Percentiles rank a stretch among this genome's conserved stretches.
Conservation (phyloP, 495 filamentous ascomycete genomes). For the Bacidia rubella region DNA sequence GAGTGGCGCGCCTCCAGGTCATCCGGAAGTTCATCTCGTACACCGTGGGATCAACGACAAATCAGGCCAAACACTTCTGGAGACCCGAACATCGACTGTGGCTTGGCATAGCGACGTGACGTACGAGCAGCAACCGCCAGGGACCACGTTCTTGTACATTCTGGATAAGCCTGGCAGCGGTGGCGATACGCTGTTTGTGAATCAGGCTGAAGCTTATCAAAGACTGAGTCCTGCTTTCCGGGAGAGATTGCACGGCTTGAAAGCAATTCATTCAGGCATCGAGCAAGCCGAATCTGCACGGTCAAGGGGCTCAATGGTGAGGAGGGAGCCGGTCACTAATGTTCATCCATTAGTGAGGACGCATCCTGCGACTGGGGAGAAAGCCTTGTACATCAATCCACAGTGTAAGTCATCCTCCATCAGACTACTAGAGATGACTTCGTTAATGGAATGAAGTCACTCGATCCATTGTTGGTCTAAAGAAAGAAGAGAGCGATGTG, state of each 20-base stretch:
- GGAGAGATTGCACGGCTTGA: slow-evolving; percentile 62
- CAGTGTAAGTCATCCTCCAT: slow-evolving; percentile 48
- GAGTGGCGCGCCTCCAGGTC: slow-evolving; percentile 53
- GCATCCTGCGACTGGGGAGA: slow-evolving; percentile 72
- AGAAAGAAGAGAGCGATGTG: slow-evolving; percentile 65
- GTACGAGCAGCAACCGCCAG: slow-evolving; percentile 74
- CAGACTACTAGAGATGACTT: background rate
- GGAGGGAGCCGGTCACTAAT: slow-evolving; percentile 56
- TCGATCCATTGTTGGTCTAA: slow-evolving; percentile 56
- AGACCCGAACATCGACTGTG: slow-evolving; percentile 50
- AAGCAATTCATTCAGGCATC: slow-evolving; percentile 56
- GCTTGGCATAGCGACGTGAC: slow-evolving; percentile 76
- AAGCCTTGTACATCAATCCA: slow-evolving; percentile 73
- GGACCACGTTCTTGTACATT: slow-evolving; percentile 69
- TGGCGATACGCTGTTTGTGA: slow-evolving; percentile 66
- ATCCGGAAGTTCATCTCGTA: slow-evolving; percentile 67
- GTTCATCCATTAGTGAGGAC: slow-evolving; percentile 69
- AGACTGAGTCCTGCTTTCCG: slow-evolving; percentile 59
- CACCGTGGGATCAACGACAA: slow-evolving; percentile 56
- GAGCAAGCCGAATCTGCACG: slow-evolving; percentile 52
- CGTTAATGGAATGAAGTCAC: slow-evolving; percentile 36
- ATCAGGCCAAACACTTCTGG: slow-evolving; percentile 43
- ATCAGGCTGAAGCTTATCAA: slow-evolving; percentile 63
- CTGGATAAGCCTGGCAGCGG: slow-evolving; percentile 64
- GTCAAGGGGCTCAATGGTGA: slow-evolving; percentile 44